Conservation (phyloP, 1,284 basidiomycete genomes). For the Apiotrichum mycotoxinovorans region DNA sequence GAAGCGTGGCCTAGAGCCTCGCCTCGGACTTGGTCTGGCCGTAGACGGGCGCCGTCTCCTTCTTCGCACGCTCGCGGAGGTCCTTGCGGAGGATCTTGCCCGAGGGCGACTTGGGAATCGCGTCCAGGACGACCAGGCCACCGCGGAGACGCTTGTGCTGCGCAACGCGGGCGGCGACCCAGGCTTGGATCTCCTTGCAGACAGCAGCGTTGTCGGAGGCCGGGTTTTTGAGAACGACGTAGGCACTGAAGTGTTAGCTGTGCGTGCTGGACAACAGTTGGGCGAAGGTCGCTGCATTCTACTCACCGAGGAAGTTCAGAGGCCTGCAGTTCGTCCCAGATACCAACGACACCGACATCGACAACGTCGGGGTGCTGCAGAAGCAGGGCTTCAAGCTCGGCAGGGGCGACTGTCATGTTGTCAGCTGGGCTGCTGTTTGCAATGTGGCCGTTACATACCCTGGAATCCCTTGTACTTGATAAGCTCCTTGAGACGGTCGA, state of each 20-base stretch:
- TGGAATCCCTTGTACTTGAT: conserved; percentile 66
- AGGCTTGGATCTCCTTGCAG: conserved; percentile 51
- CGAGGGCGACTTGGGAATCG: conserved; percentile 50
- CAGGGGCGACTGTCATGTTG: conserved; percentile 64
- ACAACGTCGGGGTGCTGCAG: conserved; percentile 66
- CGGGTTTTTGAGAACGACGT: conserved; percentile 6
- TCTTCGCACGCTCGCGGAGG: conserved; percentile 27
- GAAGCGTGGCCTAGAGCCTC: background rate
- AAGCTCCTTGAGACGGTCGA: conserved; percentile 64
- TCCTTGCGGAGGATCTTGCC: conserved; percentile 45
- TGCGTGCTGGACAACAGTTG: no score
- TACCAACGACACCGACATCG: conserved; percentile 68
- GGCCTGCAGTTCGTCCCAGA: conserved; percentile 60
- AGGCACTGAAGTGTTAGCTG: conserved; percentile 1
- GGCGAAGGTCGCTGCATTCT: no score
- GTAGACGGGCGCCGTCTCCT: conserved; percentile 15
- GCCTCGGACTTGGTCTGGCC: background rate
- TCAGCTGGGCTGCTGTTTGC: no score
- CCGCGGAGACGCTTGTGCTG: conserved; percentile 53
- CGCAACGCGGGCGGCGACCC: conserved; percentile 59
- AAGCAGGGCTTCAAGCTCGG: conserved; percentile 72
- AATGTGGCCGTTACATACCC: conserved; percentile 33
- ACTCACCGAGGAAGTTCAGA: conserved; percentile 60
- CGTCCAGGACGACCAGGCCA: conserved; percentile 51
- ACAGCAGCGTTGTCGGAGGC: conserved; percentile 42